Conservation (phyloP, 2,329 filamentous ascomycete species). For the Calonectria naviculata region DNA sequence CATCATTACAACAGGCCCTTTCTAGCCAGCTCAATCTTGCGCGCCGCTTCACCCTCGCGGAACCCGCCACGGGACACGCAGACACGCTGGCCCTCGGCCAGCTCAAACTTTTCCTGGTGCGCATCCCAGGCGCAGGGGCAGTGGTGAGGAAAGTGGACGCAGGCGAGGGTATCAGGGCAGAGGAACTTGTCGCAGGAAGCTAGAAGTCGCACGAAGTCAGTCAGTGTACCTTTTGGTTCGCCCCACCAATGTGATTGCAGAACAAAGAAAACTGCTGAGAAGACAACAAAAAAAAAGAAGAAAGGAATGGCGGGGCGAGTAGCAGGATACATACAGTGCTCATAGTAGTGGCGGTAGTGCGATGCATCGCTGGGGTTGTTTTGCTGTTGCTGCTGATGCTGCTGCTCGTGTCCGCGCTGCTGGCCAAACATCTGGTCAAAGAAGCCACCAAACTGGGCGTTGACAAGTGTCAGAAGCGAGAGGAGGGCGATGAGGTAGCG, state of each 20-base stretch:
- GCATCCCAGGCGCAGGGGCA: constrained; percentile 89
- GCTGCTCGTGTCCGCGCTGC: constrained; percentile 56
- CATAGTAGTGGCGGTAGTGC: constrained; percentile 81
- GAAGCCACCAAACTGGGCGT: constrained; percentile 88
- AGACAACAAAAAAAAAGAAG: too few relatives aligned
- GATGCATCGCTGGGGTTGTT: constrained; percentile 87
- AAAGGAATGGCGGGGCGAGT: background rate
- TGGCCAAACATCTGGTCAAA: constrained; percentile 95
- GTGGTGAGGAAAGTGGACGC: constrained; percentile 96
- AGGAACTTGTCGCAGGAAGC: constrained; percentile 94
- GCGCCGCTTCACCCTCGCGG: constrained; percentile 75
- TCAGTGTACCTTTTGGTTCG: background rate
- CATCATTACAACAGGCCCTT: constrained; percentile 77
- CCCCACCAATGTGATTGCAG: background rate
- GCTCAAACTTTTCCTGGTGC: constrained; percentile 82
- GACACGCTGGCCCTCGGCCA: constrained; percentile 76
- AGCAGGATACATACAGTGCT: constrained; percentile 63
- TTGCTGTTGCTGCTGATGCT: constrained; percentile 70
- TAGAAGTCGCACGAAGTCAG: constrained; percentile 44
- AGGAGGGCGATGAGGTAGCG: constrained; percentile 58
- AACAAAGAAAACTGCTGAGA: too few relatives aligned
- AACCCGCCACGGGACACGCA: constrained; percentile 83
- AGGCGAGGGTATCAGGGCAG: constrained; percentile 92
- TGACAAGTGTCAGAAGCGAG: constrained; percentile 69
- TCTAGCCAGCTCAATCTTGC: constrained; percentile 83